Conservation (phyloP, 2,329 filamentous ascomycete genomes). For the Cladobotryum protrusum region DNA sequence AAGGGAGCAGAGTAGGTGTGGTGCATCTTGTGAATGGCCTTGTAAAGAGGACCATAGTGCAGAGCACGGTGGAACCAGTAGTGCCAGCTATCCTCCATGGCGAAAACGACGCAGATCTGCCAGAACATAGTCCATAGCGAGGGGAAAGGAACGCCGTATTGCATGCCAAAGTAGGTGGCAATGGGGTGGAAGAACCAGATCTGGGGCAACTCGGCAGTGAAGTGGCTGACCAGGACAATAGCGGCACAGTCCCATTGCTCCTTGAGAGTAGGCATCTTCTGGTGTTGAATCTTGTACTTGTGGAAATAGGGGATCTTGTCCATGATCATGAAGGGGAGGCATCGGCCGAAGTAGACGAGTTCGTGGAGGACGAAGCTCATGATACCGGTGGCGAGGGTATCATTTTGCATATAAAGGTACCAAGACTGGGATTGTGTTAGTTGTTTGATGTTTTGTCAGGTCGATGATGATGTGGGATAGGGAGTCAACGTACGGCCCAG, state of each 20-base stretch:
- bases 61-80: slow-evolving; percentile 93
- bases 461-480: background rate
- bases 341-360: slow-evolving; percentile 86
- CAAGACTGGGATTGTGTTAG: slow-evolving; percentile 50
- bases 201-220: slow-evolving; percentile 95
- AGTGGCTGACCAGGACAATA: slow-evolving; percentile 89
- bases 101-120: slow-evolving; percentile 90
- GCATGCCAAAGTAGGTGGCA: slow-evolving; percentile 85
- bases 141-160: slow-evolving; percentile 85
- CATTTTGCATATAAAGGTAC: slow-evolving; percentile 98
- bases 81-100: slow-evolving; percentile 95
- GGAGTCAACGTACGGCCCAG: slow-evolving; percentile 62
- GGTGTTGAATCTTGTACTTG: slow-evolving; percentile 86
- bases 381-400: slow-evolving; percentile 91
- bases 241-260: slow-evolving; percentile 94
- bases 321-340: slow-evolving; percentile 86
- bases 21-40: slow-evolving; percentile 96
- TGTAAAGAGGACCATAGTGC: slow-evolving; percentile 94
- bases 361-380: slow-evolving; percentile 98
- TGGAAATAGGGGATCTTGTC: slow-evolving; percentile 82
- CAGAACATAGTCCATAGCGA: slow-evolving; percentile 76
- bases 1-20: slow-evolving; percentile 98
- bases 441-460: too few species aligned
- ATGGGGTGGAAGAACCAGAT: slow-evolving; percentile 99
- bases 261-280: slow-evolving; percentile 83